phyloP scores from a whole-genome alignment of 148 eudicot species.

The Rhododendron molle region DNA sequence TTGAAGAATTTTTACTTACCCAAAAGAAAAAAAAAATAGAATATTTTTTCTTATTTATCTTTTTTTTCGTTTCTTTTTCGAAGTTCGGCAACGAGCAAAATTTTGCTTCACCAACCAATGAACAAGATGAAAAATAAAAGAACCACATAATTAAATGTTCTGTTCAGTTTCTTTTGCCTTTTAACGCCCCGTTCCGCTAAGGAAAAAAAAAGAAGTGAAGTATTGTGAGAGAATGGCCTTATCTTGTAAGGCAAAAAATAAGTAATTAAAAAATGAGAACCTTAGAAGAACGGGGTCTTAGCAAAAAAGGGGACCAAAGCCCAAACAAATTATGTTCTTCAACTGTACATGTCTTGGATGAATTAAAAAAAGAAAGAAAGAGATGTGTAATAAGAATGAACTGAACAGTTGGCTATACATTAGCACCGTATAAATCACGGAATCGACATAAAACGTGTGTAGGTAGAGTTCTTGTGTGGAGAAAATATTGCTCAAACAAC shows the following conservation, averaged over 20 bases:
- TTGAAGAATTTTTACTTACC: too few relatives aligned
- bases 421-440: conserved; percentile 3
- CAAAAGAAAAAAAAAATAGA: too few relatives aligned
- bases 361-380: background rate
- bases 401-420: conserved; percentile 11
- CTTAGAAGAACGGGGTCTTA: too few relatives aligned
- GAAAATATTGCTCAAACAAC: background rate
- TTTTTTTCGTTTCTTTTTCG: too few relatives aligned
- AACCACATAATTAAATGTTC: too few relatives aligned
- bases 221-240: too few relatives aligned
- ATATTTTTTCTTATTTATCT: too few relatives aligned
- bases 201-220: too few relatives aligned
- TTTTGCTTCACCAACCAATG: background rate
- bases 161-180: background rate
- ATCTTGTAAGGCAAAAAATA: too few relatives aligned
- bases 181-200: too few relatives aligned
- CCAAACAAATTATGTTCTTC: background rate
- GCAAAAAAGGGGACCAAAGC: background rate
- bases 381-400: background rate
- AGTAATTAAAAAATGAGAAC: too few relatives aligned
- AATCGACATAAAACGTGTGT: background rate
- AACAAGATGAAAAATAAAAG: too few relatives aligned
- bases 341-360: background rate
- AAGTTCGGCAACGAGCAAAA: background rate
- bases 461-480: background rate